Evolutionary conservation across 108 stramenopile genomes (phyloP).

Genomic region (Pseudonitzschia delicatissima): DNA sequence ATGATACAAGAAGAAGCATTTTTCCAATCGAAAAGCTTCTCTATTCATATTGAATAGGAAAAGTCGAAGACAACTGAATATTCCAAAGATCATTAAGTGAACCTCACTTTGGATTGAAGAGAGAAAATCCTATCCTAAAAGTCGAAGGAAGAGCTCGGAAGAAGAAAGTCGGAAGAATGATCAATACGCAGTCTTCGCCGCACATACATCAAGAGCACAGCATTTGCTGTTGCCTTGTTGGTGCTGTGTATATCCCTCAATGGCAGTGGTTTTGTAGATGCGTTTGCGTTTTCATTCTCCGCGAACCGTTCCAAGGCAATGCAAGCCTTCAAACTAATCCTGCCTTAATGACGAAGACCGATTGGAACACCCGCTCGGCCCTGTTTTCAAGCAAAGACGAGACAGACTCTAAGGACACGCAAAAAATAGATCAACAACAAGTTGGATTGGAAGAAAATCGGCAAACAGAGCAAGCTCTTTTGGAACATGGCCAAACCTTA

Average conservation of each 20-base stretch:
- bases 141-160: no score
- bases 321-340: no score
- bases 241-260: not conserved
- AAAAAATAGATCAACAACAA: not conserved
- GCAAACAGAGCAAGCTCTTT: constrained; percentile 45
- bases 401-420: not conserved
- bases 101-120: no score
- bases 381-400: not conserved
- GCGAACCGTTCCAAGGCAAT: not conserved
- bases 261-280: not conserved
- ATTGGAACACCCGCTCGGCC: not conserved
- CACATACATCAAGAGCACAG: no score
- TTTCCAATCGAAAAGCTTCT: no score
- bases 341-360: not conserved
- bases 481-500: constrained; percentile 87
- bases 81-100: no score
- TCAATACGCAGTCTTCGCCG: no score
- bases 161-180: no score
- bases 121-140: no score
- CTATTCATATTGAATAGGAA: no score
- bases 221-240: not conserved
- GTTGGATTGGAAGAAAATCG: constrained; percentile 38
- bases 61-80: no score
- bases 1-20: no score
- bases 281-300: not conserved